Conservation (phyloP, 2,329 filamentous ascomycete genomes). For the Lasiodiplodia citricola region DNA sequence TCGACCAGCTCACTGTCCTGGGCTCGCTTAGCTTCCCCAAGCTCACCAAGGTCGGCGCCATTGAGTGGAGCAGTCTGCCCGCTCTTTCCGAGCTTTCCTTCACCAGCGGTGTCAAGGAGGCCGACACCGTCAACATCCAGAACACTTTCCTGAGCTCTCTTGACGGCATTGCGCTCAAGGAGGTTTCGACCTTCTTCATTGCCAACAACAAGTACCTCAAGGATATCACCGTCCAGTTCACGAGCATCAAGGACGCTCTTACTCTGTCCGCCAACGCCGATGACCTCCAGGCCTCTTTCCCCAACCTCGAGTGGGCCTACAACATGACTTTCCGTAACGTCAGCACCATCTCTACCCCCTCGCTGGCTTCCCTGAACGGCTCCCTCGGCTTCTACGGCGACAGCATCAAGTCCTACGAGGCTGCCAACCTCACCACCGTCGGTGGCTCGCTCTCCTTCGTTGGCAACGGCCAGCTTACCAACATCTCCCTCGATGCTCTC, state of each 20-base stretch:
- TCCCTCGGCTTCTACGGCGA: conserved; percentile 86
- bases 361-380: conserved; percentile 73
- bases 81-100: conserved; percentile 65
- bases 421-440: conserved; percentile 74
- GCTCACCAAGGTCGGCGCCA: conserved; percentile 68
- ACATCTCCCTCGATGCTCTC: conserved; percentile 77
- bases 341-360: conserved; percentile 73
- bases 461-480: conserved; percentile 64
- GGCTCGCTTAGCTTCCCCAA: conserved; percentile 68
- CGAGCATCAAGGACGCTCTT: conserved; percentile 73
- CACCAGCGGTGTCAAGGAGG: conserved; percentile 68
- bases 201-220: conserved; percentile 88
- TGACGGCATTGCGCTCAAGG: conserved; percentile 77
- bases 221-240: conserved; percentile 76
- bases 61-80: conserved; percentile 76
- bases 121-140: conserved; percentile 72
- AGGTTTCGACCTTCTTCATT: conserved; percentile 76
- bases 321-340: conserved; percentile 86
- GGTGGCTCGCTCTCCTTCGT: conserved; percentile 63
- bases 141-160: conserved; percentile 85
- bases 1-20: conserved; percentile 72
- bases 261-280: conserved; percentile 81
- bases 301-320: conserved; percentile 76
- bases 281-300: conserved; percentile 73
- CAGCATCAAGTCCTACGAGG: conserved; percentile 65